Evolutionary conservation across 176 grass and related monocot species (phyloP), one percentile per base, ranked within the genome.

Genomic region (Juncus inflexus): DNA sequence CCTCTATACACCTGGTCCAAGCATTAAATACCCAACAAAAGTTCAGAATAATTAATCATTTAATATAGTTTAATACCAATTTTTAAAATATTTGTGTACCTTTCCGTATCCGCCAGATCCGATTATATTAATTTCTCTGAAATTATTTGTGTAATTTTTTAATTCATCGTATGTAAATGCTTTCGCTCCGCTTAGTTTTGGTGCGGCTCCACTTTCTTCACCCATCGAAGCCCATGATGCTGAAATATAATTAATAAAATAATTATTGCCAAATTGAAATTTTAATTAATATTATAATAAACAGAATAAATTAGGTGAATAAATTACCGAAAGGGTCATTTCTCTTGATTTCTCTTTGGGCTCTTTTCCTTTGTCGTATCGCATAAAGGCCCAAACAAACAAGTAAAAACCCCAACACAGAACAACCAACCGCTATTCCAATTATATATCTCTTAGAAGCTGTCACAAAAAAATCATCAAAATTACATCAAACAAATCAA

Each of bases 41-140:
- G 6, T 52, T 52, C n/a, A 55, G 35, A 37, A n/a, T 11, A 5
- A 52, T n/a, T n/a, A 4, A 12, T 12, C 16, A 38, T 12, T 62
- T n/a, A n/a, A n/a, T n/a, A n/a, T n/a, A n/a, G n/a, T n/a, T n/a
- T n/a, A n/a, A n/a, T n/a, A n/a, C n/a, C n/a, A 62, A 62, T 62
- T 12, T 8, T 36, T 7, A 15, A 60, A 54, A 42, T 6, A 60
- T 4, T 11, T 53, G 16, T 83, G 63, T 89, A 97, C 92, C 61
- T 54, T 83, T 86, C 92, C 87, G 38, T 89, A 97, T 8, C 92
- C 84, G 14, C 92, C 92, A 42, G 50, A 63, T 15, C 92, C 92
- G 70, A 97, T 81, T 45, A 70, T 67, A 49, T 91, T 97, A 35
- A 74, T 87, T 74, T 86, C 67, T 37, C 62, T 51, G 80, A 97